Conservation (phyloP, 2,329 filamentous ascomycete genomes). For the Thielaviopsis populi region DNA sequence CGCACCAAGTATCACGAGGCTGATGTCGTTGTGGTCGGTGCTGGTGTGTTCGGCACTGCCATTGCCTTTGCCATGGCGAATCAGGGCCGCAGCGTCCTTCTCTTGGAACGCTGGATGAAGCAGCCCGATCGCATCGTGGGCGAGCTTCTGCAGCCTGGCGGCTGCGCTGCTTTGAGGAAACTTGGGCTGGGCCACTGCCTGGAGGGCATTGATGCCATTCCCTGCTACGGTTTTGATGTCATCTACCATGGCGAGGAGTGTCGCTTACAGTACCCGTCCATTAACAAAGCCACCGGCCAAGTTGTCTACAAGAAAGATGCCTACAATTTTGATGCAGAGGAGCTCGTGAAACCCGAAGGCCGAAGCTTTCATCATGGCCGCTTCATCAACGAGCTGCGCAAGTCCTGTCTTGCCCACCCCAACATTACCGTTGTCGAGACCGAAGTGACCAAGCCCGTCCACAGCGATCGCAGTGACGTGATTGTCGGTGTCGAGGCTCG, state of each 20-base stretch:
- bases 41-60: constrained; percentile 78
- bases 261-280: constrained; percentile 61
- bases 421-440: constrained; percentile 90
- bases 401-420: constrained; percentile 54
- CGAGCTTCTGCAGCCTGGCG: constrained; percentile 86
- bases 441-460: constrained; percentile 62
- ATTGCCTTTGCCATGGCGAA: constrained; percentile 70
- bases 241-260: constrained; percentile 63
- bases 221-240: constrained; percentile 75
- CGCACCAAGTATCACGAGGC: constrained; percentile 40
- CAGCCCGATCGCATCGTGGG: constrained; percentile 94
- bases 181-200: constrained; percentile 70
- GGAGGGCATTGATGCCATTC: constrained; percentile 74
- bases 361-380: constrained; percentile 85
- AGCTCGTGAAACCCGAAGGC: constrained; percentile 47
- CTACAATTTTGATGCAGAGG: constrained; percentile 21
- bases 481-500: constrained; percentile 70
- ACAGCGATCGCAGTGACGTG: constrained; percentile 50
- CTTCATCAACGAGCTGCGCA: constrained; percentile 71
- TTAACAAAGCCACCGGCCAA: constrained; percentile 32
- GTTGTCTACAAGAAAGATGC: constrained; percentile 25
- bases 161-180: constrained; percentile 63
- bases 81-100: constrained; percentile 78
- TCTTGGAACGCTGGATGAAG: constrained; percentile 78
- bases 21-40: constrained; percentile 85